Conservation (phyloP, 2,329 filamentous ascomycete genomes). For the Huntiella bhutanensis region DNA sequence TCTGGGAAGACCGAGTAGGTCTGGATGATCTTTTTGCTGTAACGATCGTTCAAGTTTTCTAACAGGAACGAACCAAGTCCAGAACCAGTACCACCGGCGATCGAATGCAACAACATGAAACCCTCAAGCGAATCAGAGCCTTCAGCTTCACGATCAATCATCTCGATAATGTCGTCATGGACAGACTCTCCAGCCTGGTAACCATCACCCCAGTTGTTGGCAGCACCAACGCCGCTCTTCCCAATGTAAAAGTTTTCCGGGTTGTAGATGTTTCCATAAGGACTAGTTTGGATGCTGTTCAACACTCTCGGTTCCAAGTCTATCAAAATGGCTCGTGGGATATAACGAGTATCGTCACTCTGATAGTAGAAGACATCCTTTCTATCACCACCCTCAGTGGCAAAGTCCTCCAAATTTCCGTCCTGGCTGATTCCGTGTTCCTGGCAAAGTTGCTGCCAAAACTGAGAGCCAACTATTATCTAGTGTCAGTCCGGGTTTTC, state of each 20-base stretch:
- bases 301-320: conserved; percentile 90
- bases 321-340: conserved; percentile 84
- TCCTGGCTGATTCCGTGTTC: conserved; percentile 97
- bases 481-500: not conserved
- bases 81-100: conserved; percentile 89
- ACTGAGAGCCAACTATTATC: conserved; percentile 69
- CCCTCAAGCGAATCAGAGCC: conserved; percentile 96
- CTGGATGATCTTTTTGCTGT: conserved; percentile 97
- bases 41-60: conserved; percentile 88
- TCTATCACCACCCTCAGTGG: conserved; percentile 88
- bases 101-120: conserved; percentile 97
- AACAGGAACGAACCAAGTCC: conserved; percentile 90
- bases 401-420: conserved; percentile 93
- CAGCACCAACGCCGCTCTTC: conserved; percentile 81
- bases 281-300: conserved; percentile 76
- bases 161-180: conserved; percentile 95
- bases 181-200: conserved; percentile 85
- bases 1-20: conserved; percentile 98
- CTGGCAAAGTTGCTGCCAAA: conserved; percentile 96
- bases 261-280: conserved; percentile 98
- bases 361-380: conserved; percentile 99
- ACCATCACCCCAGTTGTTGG: conserved; percentile 96
- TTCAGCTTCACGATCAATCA: conserved; percentile 97
- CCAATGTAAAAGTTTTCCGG: conserved; percentile 97
- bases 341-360: conserved; percentile 96